Evolutionary conservation across 176 grass and related monocot genomes (phyloP).

Genomic region (Lolium perenne): DNA sequence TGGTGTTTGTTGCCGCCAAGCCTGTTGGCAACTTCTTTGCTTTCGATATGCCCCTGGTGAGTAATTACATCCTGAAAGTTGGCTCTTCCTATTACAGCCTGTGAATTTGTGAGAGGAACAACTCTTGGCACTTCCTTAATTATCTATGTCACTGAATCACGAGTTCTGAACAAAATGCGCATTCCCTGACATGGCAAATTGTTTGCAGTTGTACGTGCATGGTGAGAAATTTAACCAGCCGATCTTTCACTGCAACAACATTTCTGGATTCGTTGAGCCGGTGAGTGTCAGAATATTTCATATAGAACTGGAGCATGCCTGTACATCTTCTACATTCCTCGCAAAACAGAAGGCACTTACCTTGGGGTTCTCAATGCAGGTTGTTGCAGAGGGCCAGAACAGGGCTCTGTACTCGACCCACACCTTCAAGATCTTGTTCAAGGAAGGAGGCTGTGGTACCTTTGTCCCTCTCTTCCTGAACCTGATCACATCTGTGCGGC

Average conservation of each 20-base stretch:
- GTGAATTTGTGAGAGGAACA: background rate
- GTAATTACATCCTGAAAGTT: slow-evolving; percentile 26
- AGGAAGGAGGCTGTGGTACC: slow-evolving; percentile 94
- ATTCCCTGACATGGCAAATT: slow-evolving; percentile 9
- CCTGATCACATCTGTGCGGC: slow-evolving; percentile 74
- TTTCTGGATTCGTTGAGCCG: slow-evolving; percentile 91
- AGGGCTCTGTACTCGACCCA: slow-evolving; percentile 91
- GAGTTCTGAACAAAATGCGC: slow-evolving; percentile 13
- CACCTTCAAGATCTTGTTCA: slow-evolving; percentile 99
- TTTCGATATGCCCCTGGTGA: slow-evolving; percentile 93
- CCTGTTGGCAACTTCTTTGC: slow-evolving; percentile 86
- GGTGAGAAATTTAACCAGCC: slow-evolving; percentile 96
- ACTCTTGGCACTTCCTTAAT: no score
- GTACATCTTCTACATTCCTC: background rate
- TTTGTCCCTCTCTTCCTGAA: slow-evolving; percentile 97
- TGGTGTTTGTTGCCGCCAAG: slow-evolving; percentile 91
- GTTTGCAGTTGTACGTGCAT: slow-evolving; percentile 75
- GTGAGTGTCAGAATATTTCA: slow-evolving; percentile 51
- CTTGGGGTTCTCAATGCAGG: slow-evolving; percentile 42
- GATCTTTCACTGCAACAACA: slow-evolving; percentile 97
- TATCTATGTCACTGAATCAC: background rate
- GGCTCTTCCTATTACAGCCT: background rate
- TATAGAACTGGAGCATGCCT: background rate
- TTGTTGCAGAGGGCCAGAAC: slow-evolving; percentile 79
- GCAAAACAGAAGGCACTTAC: background rate